Base-by-base conservation (phyloP, 192 early-diverging fungal species). In the Paraglomus brasilianum region DNA sequence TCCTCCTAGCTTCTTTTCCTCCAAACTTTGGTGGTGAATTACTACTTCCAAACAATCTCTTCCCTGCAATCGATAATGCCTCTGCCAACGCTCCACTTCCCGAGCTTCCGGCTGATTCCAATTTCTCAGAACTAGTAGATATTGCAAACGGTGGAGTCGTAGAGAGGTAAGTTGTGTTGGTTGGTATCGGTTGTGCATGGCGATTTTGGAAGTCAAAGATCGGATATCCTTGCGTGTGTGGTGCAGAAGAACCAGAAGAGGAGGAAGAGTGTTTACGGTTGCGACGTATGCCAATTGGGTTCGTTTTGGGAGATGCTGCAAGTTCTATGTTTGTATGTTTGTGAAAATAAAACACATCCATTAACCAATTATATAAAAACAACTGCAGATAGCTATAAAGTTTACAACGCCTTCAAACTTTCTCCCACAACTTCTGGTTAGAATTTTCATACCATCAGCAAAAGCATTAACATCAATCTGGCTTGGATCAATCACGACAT, bases 391-490 rank as follows among this genome's bases (percentile, higher is more conserved):
- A 15, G 14, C 30, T 24, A 70, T 52, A 50, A n/a, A 38, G 5
- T 44, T 44, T 13, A 45, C 24, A 17, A 40, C n/a, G 50, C 17
- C 44, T 45, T 60, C 38, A 21, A n/a, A n/a, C 5, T 44, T 4
- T 17, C 30, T 40, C 6, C 39, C 30, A 3, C 21, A 36, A 57
- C n/a, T 56, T 43, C 52, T 47, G 17, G 44, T 44, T 59, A 42
- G 22, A 51, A 13, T 44, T 42, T 49, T 43, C 58, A 56, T 83
- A 84, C 85, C 88, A 76, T 92, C 91, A 4, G 91, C 91, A 56
- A 91, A 81, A 49, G 77, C 80, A 74, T 92, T 92, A 67, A 89
- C 82, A 72, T 91, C 89, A 11, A 92, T 81, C 5, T 83, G 78
- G 63, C 86, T 87, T 24, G 45, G 38, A 56, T 91, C 89, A 15